Evolutionary conservation across 768 basidiomycete genomes (phyloP).

Genomic region (Hygrocybe punicea): DNA sequence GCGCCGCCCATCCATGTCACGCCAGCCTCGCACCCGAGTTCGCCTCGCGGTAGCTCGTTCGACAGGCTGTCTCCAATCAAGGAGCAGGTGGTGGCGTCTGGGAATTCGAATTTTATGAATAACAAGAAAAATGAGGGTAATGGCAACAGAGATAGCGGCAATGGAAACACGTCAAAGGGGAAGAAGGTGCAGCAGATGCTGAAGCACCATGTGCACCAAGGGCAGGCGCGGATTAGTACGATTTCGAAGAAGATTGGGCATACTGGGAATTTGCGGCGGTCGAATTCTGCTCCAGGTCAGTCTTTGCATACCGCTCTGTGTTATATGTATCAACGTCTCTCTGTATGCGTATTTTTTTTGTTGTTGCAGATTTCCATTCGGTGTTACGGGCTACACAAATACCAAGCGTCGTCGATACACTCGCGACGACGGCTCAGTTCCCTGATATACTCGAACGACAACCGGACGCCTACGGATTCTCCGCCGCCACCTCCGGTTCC

Average conservation of each 20-base stretch:
- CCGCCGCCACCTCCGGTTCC: conserved; percentile 34
- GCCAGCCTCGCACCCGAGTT: background rate
- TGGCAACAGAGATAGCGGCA: conserved; percentile 10
- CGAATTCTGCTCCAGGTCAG: conserved; percentile 69
- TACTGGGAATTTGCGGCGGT: conserved; percentile 53
- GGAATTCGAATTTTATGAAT: conserved; percentile 22
- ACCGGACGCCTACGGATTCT: conserved; percentile 32
- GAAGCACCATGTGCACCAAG: conserved; percentile 70
- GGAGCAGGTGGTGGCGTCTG: background rate
- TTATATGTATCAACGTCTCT: background rate
- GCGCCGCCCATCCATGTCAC: background rate
- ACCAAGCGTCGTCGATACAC: conserved; percentile 82
- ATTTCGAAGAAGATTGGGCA: conserved; percentile 75
- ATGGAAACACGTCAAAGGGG: conserved; percentile 51
- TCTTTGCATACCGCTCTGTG: conserved; percentile 8
- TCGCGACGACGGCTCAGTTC: conserved; percentile 63
- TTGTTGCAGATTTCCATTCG: conserved; percentile 59
- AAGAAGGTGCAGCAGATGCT: conserved; percentile 76
- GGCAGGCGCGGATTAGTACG: conserved; percentile 67
- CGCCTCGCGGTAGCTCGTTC: background rate
- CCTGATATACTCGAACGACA: conserved; percentile 39
- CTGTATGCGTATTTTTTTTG: conserved; percentile 3
- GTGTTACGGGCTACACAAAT: conserved; percentile 54
- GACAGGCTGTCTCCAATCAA: background rate
- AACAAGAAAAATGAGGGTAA: too few species aligned